Evolutionary conservation across 202 grass and related monocot genomes (phyloP).

Genomic region (Schoenoplectus triqueter): DNA sequence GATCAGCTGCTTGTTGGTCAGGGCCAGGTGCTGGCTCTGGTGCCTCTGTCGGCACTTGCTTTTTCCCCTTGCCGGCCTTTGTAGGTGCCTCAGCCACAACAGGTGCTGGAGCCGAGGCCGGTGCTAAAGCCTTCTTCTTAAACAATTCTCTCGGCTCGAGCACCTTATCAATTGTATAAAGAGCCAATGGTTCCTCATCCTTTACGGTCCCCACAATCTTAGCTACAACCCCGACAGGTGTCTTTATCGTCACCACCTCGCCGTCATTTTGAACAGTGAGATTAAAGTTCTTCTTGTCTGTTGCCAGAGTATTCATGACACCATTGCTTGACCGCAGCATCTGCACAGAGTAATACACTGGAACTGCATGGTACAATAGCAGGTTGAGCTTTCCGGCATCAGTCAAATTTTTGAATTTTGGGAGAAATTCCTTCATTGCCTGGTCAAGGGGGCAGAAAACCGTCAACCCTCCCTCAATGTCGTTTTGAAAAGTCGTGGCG

Average conservation of each 20-base stretch:
- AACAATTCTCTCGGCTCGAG: constrained; percentile 53
- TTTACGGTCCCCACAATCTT: constrained; percentile 46
- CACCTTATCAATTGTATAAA: constrained; percentile 66
- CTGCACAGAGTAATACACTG: constrained; percentile 52
- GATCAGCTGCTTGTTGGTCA: constrained; percentile 26
- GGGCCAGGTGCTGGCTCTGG: constrained; percentile 16
- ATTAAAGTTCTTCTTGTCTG: constrained; percentile 45
- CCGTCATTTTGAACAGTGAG: constrained; percentile 45
- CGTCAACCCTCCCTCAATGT: constrained; percentile 43
- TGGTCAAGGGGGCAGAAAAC: constrained; percentile 59
- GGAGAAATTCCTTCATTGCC: constrained; percentile 44
- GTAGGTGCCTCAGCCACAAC: constrained; percentile 26
- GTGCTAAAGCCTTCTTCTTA: constrained; percentile 21
- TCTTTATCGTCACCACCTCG: constrained; percentile 50
- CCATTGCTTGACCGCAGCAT: constrained; percentile 56
- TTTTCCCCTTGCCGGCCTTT: constrained; percentile 23
- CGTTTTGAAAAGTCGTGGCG: constrained; percentile 38
- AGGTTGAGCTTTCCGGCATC: constrained; percentile 38
- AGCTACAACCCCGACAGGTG: constrained; percentile 24
- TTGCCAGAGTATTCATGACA: constrained; percentile 52
- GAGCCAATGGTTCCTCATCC: constrained; percentile 49
- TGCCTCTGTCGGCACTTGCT: constrained; percentile 25
- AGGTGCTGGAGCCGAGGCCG: constrained; percentile 30
- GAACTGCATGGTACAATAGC: constrained; percentile 61
- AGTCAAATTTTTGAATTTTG: constrained; percentile 55